Conservation (phyloP, 1,139 yeast genomes). For the Suhomyces bolitotheri region DNA sequence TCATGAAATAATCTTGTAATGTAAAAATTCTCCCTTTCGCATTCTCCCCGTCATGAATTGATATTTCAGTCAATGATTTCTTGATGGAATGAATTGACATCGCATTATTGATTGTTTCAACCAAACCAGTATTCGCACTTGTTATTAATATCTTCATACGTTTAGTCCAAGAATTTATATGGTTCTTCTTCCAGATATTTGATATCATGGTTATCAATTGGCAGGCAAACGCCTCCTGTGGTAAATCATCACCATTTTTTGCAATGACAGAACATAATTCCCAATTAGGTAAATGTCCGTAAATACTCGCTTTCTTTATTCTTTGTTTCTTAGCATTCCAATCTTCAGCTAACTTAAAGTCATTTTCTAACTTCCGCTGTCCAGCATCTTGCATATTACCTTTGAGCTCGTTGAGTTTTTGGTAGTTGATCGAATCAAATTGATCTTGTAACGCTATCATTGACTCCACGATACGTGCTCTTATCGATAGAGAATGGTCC, state of each 20-base stretch:
- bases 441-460: slow-evolving; percentile 87
- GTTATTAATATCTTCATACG: slow-evolving; percentile 90
- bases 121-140: slow-evolving; percentile 86
- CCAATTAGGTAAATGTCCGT: slow-evolving; percentile 89
- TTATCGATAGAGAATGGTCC: slow-evolving; percentile 73
- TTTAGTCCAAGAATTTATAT: slow-evolving; percentile 78
- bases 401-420: slow-evolving; percentile 36
- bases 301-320: slow-evolving; percentile 72
- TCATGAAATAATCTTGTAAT: slow-evolving; percentile 71
- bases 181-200: slow-evolving; percentile 71
- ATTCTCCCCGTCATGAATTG: slow-evolving; percentile 64
- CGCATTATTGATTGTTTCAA: slow-evolving; percentile 94
- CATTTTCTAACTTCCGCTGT: slow-evolving; percentile 86
- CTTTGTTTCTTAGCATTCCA: slow-evolving; percentile 83
- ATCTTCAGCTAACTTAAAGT: slow-evolving; percentile 89
- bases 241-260: slow-evolving; percentile 90
- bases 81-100: slow-evolving; percentile 91
- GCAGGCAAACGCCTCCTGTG: slow-evolving; percentile 97
- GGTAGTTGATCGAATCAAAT: slow-evolving; percentile 49
- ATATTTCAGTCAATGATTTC: slow-evolving; percentile 79
- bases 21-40: slow-evolving; percentile 70
- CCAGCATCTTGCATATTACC: slow-evolving; percentile 59
- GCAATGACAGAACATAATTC: slow-evolving; percentile 93
- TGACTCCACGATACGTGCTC: slow-evolving; percentile 75
- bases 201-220: slow-evolving; percentile 87